A percentile compares a stretch with the other conserved stretches of the same genome.
phyloP scores from a whole-genome alignment of 2,329 filamentous ascomycete species.

The Didymella keratinophila region DNA sequence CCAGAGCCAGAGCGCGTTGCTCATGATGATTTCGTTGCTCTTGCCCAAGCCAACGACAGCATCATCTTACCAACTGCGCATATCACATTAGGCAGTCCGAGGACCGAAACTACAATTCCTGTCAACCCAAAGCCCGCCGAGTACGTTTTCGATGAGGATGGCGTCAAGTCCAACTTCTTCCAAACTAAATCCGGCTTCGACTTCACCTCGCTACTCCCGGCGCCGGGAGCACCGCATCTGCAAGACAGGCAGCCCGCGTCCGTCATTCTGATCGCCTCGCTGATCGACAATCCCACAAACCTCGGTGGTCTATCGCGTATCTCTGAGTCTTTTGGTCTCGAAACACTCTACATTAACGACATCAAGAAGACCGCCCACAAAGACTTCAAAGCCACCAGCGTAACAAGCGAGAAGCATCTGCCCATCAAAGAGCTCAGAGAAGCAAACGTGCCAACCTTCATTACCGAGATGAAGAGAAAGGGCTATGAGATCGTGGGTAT shows the following conservation, averaged over 20 bases:
- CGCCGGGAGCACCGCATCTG: conserved; percentile 26
- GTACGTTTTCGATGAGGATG: conserved; percentile 12
- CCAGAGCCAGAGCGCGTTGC: conserved; percentile 50
- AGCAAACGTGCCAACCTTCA: conserved; percentile 46
- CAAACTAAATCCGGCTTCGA: conserved; percentile 62
- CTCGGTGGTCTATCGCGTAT: conserved; percentile 60
- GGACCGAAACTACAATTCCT: background rate
- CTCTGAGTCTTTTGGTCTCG: conserved; percentile 60
- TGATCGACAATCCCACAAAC: conserved; percentile 60
- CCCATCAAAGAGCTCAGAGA: conserved; percentile 53
- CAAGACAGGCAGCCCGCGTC: conserved; percentile 39
- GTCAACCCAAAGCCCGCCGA: conserved; percentile 12
- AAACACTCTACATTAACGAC: conserved; percentile 55
- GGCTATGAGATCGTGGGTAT: conserved; percentile 62
- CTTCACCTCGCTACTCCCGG: conserved; percentile 39
- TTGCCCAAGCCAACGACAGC: conserved; percentile 42
- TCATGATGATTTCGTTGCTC: conserved; percentile 51
- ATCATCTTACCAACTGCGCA: conserved; percentile 31
- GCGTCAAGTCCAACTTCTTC: conserved; percentile 45
- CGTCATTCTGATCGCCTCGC: conserved; percentile 59
- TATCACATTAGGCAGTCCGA: conserved; percentile 43
- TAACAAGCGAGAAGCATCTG: conserved; percentile 59
- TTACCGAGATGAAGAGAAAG: conserved; percentile 53
- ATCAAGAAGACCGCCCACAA: conserved; percentile 53
- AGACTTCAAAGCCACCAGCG: conserved; percentile 60